Percentiles rank a stretch among this genome's conserved stretches.
Conservation (phyloP, 768 basidiomycete genomes). For the Tulasnella sp. region DNA sequence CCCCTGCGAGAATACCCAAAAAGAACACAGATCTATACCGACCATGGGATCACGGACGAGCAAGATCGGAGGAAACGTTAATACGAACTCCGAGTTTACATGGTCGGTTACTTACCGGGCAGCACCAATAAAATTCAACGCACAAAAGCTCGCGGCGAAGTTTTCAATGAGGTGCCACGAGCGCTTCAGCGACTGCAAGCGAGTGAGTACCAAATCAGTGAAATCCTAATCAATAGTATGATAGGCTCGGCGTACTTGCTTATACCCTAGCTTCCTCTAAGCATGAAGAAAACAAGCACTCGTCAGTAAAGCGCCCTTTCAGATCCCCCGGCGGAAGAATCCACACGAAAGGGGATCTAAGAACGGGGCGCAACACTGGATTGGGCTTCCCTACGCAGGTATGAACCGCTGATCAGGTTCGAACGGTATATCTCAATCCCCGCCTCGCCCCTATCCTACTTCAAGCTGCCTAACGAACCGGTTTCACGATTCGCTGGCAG, state of each 20-base stretch:
- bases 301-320: constrained; percentile 36
- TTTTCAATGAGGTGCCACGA: constrained; percentile 73
- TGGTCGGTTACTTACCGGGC: constrained; percentile 42
- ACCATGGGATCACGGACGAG: too few relatives aligned
- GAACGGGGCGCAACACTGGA: constrained; percentile 47
- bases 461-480: constrained; percentile 22
- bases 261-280: constrained; percentile 69
- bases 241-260: constrained; percentile 39
- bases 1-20: constrained; percentile 71
- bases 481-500: constrained; percentile 18
- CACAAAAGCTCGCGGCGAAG: constrained; percentile 78
- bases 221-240: constrained; percentile 15
- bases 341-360: constrained; percentile 27
- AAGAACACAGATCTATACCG: constrained; percentile 66
- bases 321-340: constrained; percentile 24
- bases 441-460: constrained; percentile 26
- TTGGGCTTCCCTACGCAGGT: constrained; percentile 92
- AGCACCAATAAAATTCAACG: constrained; percentile 82
- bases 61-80: too few relatives aligned
- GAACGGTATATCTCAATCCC: constrained; percentile 96
- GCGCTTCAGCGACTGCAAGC: constrained; percentile 64
- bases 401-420: constrained; percentile 94
- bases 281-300: constrained; percentile 22
- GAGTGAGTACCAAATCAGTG: neutral
- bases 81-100: neutral